Conservation (phyloP, 495 filamentous ascomycete genomes). For the Margaritispora aquatica region DNA sequence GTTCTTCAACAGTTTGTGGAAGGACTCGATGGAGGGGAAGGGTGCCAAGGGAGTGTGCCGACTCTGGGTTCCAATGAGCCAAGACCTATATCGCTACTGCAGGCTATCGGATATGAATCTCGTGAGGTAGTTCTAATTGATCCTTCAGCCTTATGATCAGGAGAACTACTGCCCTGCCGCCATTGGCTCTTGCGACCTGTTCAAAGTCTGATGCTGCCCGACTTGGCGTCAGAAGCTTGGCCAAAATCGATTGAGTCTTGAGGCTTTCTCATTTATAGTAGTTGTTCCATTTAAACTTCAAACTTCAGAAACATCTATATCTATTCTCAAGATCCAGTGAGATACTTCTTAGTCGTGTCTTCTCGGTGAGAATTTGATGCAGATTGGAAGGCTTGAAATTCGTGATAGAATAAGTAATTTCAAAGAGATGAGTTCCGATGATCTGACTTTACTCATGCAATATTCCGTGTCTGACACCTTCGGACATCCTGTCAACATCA, state of each 20-base stretch:
- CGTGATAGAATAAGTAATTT: background rate
- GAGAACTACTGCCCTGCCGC: background rate
- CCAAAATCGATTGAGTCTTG: background rate
- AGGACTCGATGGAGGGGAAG: background rate
- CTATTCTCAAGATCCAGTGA: background rate
- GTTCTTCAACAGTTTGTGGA: background rate
- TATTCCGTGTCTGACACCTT: background rate
- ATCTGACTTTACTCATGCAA: background rate
- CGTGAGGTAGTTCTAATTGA: background rate
- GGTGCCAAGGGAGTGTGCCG: background rate
- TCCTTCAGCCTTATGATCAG: conserved; percentile 16
- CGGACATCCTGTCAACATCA: background rate
- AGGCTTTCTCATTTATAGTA: background rate
- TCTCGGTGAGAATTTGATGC: too few relatives aligned
- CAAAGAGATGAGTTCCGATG: background rate
- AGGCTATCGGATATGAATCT: conserved; percentile 19
- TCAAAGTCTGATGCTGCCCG: conserved; percentile 5
- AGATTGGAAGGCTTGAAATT: background rate
- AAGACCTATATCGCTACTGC: too few relatives aligned
- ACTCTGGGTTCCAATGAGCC: background rate
- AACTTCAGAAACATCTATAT: background rate
- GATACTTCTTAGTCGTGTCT: too few relatives aligned
- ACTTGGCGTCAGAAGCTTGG: conserved; percentile 20
- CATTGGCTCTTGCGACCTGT: background rate
- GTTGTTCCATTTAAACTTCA: background rate